Percentiles rank a stretch among this genome's conserved stretches.
These are phyloP conservation scores for Nakazawaea wyomingensis DNA, from an alignment of 805 yeast genomes.

Conservation along the genomic window DNA sequence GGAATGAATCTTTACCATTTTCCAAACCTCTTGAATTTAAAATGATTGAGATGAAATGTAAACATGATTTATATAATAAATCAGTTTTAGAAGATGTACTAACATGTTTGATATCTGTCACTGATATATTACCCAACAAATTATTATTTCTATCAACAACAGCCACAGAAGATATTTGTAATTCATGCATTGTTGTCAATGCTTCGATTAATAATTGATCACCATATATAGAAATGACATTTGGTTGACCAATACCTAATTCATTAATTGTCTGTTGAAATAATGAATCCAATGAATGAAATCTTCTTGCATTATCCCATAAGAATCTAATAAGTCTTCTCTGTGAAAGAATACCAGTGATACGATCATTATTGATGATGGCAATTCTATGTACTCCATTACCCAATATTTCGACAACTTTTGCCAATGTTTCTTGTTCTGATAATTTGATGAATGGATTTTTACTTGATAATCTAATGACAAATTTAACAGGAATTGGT, in stretches of 20 bases:
- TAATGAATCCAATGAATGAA: conserved; percentile 73
- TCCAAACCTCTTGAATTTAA: conserved; percentile 84
- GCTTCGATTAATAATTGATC: conserved; percentile 88
- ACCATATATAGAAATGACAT: conserved; percentile 78
- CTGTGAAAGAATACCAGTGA: conserved; percentile 86
- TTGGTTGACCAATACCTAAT: conserved; percentile 64
- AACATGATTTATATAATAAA: conserved; percentile 72
- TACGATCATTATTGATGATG: conserved; percentile 47
- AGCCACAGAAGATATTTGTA: conserved; percentile 85
- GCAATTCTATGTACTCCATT: conserved; percentile 94
- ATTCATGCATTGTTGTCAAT: conserved; percentile 73
- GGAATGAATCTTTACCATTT: conserved; percentile 94
- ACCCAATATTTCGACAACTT: conserved; percentile 85
- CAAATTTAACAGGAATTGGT: conserved; percentile 88
- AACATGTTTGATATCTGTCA: conserved; percentile 87
- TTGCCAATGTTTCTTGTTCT: conserved; percentile 60
- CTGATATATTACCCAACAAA: conserved; percentile 87
- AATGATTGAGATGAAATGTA: conserved; percentile 83
- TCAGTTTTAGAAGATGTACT: conserved; percentile 85
- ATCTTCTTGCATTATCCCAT: conserved; percentile 90
- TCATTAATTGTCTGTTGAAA: conserved; percentile 65
- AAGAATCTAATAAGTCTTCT: conserved; percentile 78
- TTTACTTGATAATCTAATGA: conserved; percentile 77
- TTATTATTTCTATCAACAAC: conserved; percentile 77
- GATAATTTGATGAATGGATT: conserved; percentile 81